Base-by-base conservation (phyloP, 306 rosid genomes). In the Prinsepia uniflora region DNA sequence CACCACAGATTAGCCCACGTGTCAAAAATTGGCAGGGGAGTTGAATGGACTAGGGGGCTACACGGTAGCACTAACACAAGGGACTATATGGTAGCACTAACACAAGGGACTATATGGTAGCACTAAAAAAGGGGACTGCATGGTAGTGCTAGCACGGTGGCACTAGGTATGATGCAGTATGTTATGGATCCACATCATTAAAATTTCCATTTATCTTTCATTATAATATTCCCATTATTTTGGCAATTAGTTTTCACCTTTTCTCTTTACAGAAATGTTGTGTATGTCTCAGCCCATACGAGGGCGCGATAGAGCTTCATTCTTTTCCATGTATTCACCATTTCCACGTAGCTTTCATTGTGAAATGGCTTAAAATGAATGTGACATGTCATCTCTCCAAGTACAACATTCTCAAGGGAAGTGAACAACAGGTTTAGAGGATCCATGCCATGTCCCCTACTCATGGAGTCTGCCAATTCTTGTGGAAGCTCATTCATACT, bases 81-180 rank as follows among this genome's bases (percentile, higher is more conserved):
- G n/a, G n/a, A n/a, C n/a, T n/a, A n/a, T n/a, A n/a, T n/a, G n/a
- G n/a, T n/a, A n/a, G n/a, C n/a, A n/a, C n/a, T n/a, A n/a, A n/a
- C n/a, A n/a, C n/a, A n/a, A n/a, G n/a, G n/a, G n/a, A n/a, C n/a
- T n/a, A n/a, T n/a, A n/a, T n/a, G n/a, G n/a, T n/a, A n/a, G n/a
- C n/a, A n/a, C n/a, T n/a, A n/a, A n/a, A n/a, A n/a, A n/a, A n/a
- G n/a, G n/a, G n/a, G n/a, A n/a, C n/a, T n/a, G n/a, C n/a, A n/a
- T n/a, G n/a, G n/a, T n/a, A n/a, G n/a, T n/a, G n/a, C n/a, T n/a
- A n/a, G n/a, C n/a, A n/a, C n/a, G n/a, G n/a, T n/a, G n/a, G n/a
- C n/a, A n/a, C n/a, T n/a, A n/a, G n/a, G n/a, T n/a, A n/a, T n/a
- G 99, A 95, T 72, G 92, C 99, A 79, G 99, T 95, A 89, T 83